Evolutionary conservation across 495 filamentous ascomycete species (phyloP).

Genomic region (Echria macrotheca): DNA sequence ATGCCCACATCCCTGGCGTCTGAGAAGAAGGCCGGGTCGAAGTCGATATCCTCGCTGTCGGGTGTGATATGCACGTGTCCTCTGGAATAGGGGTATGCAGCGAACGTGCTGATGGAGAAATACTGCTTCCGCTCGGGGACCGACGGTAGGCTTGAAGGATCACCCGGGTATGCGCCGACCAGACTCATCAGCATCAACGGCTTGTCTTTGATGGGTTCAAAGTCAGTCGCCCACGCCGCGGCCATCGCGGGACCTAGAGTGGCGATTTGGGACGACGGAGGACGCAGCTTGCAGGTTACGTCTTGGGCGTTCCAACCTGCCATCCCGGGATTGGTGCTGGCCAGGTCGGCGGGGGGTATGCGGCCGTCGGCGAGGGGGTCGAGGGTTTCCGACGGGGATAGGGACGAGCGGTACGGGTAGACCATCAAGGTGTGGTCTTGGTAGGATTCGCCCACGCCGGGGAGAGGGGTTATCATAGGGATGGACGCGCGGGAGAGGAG

Average conservation of each 20-base stretch:
- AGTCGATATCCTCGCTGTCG: constrained; percentile 38
- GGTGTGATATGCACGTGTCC: constrained; percentile 51
- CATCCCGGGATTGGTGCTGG: constrained; percentile 24
- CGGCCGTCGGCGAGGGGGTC: constrained; percentile 29
- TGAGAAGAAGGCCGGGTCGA: constrained; percentile 42
- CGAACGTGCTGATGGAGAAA: constrained; percentile 31
- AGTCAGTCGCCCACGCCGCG: constrained; percentile 40
- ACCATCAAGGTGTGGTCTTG: constrained; percentile 44
- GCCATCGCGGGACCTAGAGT: constrained; percentile 38
- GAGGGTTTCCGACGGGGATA: constrained; percentile 30
- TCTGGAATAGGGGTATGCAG: constrained; percentile 50
- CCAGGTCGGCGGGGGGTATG: constrained; percentile 17
- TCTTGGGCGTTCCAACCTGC: constrained; percentile 47
- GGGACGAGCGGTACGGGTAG: constrained; percentile 25
- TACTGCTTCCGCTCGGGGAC: constrained; percentile 6
- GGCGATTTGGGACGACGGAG: constrained; percentile 35
- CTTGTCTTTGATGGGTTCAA: constrained; percentile 29
- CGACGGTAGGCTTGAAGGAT: constrained; percentile 14
- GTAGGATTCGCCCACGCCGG: constrained; percentile 46
- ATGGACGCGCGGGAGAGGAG: constrained; percentile 32
- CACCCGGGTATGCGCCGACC: constrained; percentile 16
- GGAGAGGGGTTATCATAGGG: constrained; percentile 32
- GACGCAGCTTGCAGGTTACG: constrained; percentile 37
- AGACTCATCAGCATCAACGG: constrained; percentile 33
- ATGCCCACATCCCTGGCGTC: constrained; percentile 33